Conservation (phyloP, 441 rosid species). For the Biscutella laevigata region DNA sequence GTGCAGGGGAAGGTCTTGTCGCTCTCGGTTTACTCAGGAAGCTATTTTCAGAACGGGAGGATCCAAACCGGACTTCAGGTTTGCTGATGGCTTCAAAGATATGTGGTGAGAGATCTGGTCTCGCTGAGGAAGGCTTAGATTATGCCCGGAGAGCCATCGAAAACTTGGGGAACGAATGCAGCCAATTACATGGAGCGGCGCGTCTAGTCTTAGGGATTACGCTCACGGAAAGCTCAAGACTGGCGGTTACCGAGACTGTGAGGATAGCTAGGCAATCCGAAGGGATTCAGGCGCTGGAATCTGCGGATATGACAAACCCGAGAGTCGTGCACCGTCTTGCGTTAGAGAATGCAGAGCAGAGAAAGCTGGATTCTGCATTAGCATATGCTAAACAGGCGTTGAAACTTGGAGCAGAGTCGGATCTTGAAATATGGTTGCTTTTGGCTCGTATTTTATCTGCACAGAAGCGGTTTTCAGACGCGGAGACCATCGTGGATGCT, state of each 20-base stretch:
- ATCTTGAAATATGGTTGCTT: conserved; percentile 49
- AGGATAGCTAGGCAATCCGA: conserved; percentile 39
- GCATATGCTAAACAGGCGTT: conserved; percentile 43
- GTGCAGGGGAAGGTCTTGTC: conserved; percentile 58
- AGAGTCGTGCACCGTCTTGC: conserved; percentile 48
- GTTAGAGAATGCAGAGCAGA: conserved; percentile 68
- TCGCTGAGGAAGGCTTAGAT: conserved; percentile 57
- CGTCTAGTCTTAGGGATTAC: conserved; percentile 47
- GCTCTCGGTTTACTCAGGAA: conserved; percentile 67
- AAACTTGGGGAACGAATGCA: conserved; percentile 36
- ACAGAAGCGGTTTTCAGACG: conserved; percentile 51
- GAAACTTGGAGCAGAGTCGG: conserved; percentile 54
- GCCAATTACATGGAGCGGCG: conserved; percentile 40
- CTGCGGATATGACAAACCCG: conserved; percentile 47
- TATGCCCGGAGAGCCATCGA: conserved; percentile 50
- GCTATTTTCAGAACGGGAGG: conserved; percentile 40
- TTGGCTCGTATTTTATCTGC: conserved; percentile 75
- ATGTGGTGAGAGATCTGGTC: conserved; percentile 38
- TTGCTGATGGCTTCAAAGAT: conserved; percentile 69
- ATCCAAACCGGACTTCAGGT: conserved; percentile 43
- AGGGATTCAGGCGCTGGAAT: conserved; percentile 52
- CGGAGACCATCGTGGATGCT: conserved; percentile 49
- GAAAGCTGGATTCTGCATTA: conserved; percentile 62
- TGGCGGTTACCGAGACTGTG: conserved; percentile 39
- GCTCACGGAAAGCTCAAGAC: conserved; percentile 48